Evolutionary conservation across 306 rosid genomes (phyloP).

Genomic region (Cajanus cajan): DNA sequence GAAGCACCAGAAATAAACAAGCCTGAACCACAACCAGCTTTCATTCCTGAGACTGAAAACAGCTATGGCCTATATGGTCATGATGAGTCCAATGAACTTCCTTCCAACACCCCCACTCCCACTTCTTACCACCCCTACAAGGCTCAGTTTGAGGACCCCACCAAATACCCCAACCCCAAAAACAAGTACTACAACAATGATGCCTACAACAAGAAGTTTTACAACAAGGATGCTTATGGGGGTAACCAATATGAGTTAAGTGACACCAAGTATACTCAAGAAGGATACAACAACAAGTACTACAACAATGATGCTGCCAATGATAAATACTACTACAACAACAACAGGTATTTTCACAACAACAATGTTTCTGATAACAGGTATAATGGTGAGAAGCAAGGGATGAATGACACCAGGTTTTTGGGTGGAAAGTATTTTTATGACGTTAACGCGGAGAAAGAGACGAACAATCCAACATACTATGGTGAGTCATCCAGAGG

Average conservation of each 20-base stretch:
- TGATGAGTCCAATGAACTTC: slow-evolving; percentile 46
- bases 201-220: slow-evolving; percentile 27
- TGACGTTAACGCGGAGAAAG: slow-evolving; percentile 39
- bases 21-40: slow-evolving; percentile 55
- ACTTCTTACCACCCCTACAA: slow-evolving; percentile 43
- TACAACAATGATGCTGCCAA: slow-evolving; percentile 13
- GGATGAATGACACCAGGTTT: slow-evolving; percentile 93
- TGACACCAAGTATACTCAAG: slow-evolving; percentile 35
- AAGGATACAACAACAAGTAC: slow-evolving; percentile 41
- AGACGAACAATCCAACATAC: slow-evolving; percentile 36
- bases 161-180: slow-evolving; percentile 27
- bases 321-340: not conserved
- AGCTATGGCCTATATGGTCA: slow-evolving; percentile 91
- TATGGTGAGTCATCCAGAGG: slow-evolving; percentile 42
- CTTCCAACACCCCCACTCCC: slow-evolving; percentile 46
- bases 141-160: slow-evolving; percentile 37
- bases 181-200: slow-evolving; percentile 35
- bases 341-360: not conserved
- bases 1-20: slow-evolving; percentile 33
- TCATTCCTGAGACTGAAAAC: slow-evolving; percentile 59
- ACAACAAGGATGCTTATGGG: slow-evolving; percentile 36
- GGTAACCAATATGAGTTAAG: slow-evolving; percentile 28
- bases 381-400: slow-evolving; percentile 53
- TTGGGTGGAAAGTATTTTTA: slow-evolving; percentile 64
- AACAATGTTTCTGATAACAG: slow-evolving; percentile 25